Conservation (phyloP, 23 red algal species). For the Cyanidium caldarium region DNA sequence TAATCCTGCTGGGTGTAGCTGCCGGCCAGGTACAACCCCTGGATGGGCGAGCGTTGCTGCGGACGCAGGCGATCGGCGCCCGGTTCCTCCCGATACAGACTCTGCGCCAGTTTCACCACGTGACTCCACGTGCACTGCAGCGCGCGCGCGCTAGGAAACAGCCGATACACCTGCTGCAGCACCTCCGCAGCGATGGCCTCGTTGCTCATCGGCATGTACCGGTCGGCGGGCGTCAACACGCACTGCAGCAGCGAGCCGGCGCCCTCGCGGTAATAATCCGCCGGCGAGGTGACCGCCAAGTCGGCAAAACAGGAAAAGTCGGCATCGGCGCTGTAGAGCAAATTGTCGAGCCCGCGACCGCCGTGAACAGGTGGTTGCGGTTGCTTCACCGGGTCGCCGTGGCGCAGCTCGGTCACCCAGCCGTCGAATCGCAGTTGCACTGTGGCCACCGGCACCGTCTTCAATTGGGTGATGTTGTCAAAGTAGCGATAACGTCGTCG, state of each 20-base stretch:
- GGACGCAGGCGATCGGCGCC: conserved; percentile 51
- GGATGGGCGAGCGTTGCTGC: conserved; percentile 36
- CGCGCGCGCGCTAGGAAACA: conserved; percentile 44
- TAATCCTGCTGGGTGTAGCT: conserved; percentile 97
- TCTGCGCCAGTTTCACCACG: conserved; percentile 66
- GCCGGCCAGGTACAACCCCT: conserved; percentile 69
- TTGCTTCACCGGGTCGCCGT: conserved; percentile 11
- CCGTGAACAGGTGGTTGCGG: no score
- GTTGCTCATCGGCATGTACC: conserved; percentile 39
- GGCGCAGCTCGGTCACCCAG: conserved; percentile 61
- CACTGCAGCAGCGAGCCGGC: conserved; percentile 68
- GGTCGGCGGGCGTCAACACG: conserved; percentile 73
- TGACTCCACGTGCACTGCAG: conserved; percentile 66
- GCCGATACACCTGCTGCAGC: conserved; percentile 27
- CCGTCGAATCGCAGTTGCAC: conserved; percentile 92
- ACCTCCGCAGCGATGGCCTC: conserved; percentile 31
- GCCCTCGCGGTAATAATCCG: conserved; percentile 67
- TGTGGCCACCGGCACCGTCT: conserved; percentile 69
- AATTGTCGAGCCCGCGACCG: conserved; percentile 68
- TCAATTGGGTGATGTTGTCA: conserved; percentile 36
- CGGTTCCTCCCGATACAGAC: conserved; percentile 66
- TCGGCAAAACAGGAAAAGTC: conserved; percentile 96
- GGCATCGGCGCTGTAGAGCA: conserved; percentile 77
- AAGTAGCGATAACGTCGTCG: conserved; percentile 24
- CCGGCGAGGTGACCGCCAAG: conserved; percentile 67